Conservation (phyloP, 352 stramenopile species). For the Phytophthora uliginosa region DNA sequence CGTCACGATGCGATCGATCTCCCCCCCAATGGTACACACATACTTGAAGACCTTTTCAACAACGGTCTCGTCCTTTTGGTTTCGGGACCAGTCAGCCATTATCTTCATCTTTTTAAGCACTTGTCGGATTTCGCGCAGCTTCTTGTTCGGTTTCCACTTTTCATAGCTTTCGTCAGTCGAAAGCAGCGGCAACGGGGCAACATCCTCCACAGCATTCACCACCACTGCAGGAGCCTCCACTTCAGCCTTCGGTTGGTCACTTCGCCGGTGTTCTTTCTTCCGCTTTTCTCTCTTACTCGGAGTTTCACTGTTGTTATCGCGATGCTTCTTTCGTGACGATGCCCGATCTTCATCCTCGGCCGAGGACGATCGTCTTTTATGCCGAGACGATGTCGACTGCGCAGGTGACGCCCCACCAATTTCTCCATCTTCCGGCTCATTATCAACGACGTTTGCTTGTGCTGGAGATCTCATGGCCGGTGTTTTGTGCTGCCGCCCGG, state of each 20-base stretch:
- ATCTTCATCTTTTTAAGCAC: conserved; percentile 92
- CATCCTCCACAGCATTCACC: conserved; percentile 23
- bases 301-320: conserved; percentile 38
- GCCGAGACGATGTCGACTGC: conserved; percentile 37
- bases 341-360: conserved; percentile 36
- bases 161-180: conserved; percentile 65
- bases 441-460: conserved; percentile 31
- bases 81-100: conserved; percentile 84
- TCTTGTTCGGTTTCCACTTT: conserved; percentile 87
- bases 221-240: conserved; percentile 10
- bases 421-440: conserved; percentile 68
- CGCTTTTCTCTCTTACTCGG: conserved; percentile 48
- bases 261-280: conserved; percentile 39
- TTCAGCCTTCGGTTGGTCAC: conserved; percentile 24
- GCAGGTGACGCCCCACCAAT: conserved; percentile 42
- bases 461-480: conserved; percentile 31
- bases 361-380: conserved; percentile 52
- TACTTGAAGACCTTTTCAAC: conserved; percentile 92
- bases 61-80: conserved; percentile 85
- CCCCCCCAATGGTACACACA: conserved; percentile 81
- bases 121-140: conserved; percentile 77
- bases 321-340: conserved; percentile 46
- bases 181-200: conserved; percentile 36
- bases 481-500: conserved; percentile 45
- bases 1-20: conserved; percentile 82